Evolutionary conservation across 2,329 filamentous ascomycete species (phyloP), one percentile per base, ranked within the genome.

Genomic region (Leptodontidium sp.): DNA sequence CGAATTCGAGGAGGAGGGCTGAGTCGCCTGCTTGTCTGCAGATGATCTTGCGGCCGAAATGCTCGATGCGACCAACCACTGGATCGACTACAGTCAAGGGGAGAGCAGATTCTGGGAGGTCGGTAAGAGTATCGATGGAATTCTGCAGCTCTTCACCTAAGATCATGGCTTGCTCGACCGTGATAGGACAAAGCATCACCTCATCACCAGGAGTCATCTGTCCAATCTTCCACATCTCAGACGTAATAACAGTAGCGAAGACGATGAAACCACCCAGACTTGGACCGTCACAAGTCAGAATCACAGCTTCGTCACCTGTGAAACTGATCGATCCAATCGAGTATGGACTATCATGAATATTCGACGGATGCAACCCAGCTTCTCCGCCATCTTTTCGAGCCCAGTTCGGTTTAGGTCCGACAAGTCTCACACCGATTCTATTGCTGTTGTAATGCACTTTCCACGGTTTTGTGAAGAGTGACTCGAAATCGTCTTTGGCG

Each of bases 391-490:
- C 45, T 24, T 45, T 49, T 57, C 62, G 52, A 26, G 62, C 62
- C 62, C 62, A 64, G 8, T 17, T 43, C 15, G 62, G 62, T 21
- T 57, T 64, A 1, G 62, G 62, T 24, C 62, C 62, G 4, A 45
- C 53, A 6, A 64, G 50, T 32, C 24, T 53, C 14, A 64, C 62
- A 8, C 62, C 62, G 38, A 64, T 64, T 24, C 62, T 43, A 9
- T 64, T 64, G 50, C 62, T 64, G 62, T 64, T 64, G 50, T 64
- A 57, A 17, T 64, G 62, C 15, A 64, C 50, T 57, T 64, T 64
- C 62, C 62, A 64, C 4, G 62, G 62, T 14, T 47, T 15, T 14
- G 50, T 32, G 50, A 64, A 64, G 50, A 64, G 29, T 1, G 40
- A 53, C 47, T 57, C 35, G 38, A 47, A 64, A 29, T 53, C 40